Conservation (phyloP, 2,329 filamentous ascomycete genomes). For the Metarhizium guizhouense region DNA sequence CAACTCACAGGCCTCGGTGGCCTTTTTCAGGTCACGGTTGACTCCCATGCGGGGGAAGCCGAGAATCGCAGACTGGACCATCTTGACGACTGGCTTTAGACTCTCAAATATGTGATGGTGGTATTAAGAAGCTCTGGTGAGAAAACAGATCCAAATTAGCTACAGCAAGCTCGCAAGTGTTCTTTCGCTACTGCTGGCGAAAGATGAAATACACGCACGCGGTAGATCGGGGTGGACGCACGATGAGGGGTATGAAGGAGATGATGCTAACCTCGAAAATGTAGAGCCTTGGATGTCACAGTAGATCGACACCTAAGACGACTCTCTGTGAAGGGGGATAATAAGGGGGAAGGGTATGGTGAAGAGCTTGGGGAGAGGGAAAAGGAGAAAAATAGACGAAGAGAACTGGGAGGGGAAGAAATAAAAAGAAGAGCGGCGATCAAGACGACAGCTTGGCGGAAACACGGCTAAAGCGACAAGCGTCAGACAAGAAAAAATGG, state of each 20-base stretch:
- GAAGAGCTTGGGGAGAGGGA: conserved; percentile 3
- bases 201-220: background rate
- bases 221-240: conserved; percentile 6
- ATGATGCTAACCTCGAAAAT: conserved; percentile 1
- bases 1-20: conserved; percentile 77
- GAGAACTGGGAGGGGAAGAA: conserved; percentile 13
- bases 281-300: conserved; percentile 8
- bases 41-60: conserved; percentile 99
- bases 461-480: background rate
- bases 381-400: conserved; percentile 11
- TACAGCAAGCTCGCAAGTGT: conserved; percentile 3
- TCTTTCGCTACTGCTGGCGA: background rate
- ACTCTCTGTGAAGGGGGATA: conserved; percentile 1
- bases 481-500: conserved; percentile 17
- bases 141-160: background rate
- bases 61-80: conserved; percentile 70
- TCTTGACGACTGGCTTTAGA: conserved; percentile 31
- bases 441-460: background rate
- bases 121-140: conserved; percentile 2
- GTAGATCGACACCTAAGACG: conserved; percentile 4
- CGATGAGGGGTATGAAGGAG: background rate
- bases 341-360: background rate
- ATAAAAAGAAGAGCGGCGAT: conserved; percentile 8
- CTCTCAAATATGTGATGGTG: conserved; percentile 7
- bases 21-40: conserved; percentile 99